These are phyloP conservation scores for Pichia rugopelliculosa DNA, from an alignment of 805 yeast genomes.

Conservation along the genomic window DNA sequence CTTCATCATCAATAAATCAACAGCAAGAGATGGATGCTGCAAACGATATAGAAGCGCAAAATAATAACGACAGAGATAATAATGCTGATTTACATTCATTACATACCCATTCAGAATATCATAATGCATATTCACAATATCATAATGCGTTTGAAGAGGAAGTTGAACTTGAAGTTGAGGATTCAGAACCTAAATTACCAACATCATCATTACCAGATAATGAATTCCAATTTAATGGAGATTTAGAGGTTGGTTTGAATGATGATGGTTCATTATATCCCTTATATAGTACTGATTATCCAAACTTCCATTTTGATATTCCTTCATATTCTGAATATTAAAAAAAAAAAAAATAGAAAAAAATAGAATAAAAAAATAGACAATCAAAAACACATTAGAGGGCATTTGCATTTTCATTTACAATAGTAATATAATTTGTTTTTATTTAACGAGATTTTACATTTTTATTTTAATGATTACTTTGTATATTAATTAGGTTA, in stretches of 20 bases:
- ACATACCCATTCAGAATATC: not conserved
- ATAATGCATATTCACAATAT: not conserved
- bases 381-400: not conserved
- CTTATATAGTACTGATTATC: conserved; percentile 56
- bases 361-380: not conserved
- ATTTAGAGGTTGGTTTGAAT: conserved; percentile 19
- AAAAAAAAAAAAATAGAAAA: not conserved
- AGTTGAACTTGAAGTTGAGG: conserved; percentile 4
- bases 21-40: too few species aligned
- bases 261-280: conserved; percentile 29
- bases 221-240: conserved; percentile 3
- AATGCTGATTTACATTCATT: not conserved
- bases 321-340: conserved; percentile 38
- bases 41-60: too few species aligned
- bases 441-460: too few species aligned
- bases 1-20: not conserved
- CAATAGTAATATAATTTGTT: too few species aligned
- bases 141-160: not conserved
- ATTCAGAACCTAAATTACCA: not conserved
- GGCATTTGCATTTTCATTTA: too few species aligned
- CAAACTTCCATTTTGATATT: conserved; percentile 72
- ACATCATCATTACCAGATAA: not conserved
- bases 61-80: not conserved
- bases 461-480: not conserved
- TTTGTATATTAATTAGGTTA: not conserved